phyloP scores from a whole-genome alignment of 139 green algal genomes.

The Auxenochlorella pyrenoidosa region DNA sequence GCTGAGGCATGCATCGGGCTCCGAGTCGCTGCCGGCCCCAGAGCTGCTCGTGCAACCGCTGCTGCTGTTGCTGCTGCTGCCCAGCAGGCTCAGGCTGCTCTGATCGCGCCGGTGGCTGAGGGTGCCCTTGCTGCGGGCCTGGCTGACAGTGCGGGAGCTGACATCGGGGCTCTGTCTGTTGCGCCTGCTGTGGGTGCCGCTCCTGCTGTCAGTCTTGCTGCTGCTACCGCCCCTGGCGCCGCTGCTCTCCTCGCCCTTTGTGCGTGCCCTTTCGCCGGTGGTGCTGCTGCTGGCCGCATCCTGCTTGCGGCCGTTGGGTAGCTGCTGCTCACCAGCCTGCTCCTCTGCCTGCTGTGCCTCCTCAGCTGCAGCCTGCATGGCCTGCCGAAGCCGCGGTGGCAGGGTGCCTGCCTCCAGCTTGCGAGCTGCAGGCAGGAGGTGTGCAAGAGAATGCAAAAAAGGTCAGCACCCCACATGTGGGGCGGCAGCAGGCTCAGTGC shows the following conservation, averaged over 20 bases:
- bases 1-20: background rate
- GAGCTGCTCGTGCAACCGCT: background rate
- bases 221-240: background rate
- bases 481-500: too few species aligned
- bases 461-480: background rate
- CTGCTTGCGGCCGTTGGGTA: background rate
- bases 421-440: background rate
- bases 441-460: background rate
- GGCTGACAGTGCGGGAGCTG: too few species aligned
- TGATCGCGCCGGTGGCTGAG: too few species aligned
- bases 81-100: too few species aligned
- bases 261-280: background rate
- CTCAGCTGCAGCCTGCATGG: background rate
- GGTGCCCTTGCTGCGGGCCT: too few species aligned
- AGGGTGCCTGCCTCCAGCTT: slow-evolving; percentile 20
- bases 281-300: background rate
- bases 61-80: background rate
- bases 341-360: background rate
- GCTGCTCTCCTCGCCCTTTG: background rate
- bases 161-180: too few species aligned
- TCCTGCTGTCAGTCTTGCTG: background rate
- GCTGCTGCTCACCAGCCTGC: background rate
- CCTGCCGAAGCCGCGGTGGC: background rate
- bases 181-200: background rate
- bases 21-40: background rate